Conservation (phyloP, 23 red algal genomes). For the Gracilaria domingensis region DNA sequence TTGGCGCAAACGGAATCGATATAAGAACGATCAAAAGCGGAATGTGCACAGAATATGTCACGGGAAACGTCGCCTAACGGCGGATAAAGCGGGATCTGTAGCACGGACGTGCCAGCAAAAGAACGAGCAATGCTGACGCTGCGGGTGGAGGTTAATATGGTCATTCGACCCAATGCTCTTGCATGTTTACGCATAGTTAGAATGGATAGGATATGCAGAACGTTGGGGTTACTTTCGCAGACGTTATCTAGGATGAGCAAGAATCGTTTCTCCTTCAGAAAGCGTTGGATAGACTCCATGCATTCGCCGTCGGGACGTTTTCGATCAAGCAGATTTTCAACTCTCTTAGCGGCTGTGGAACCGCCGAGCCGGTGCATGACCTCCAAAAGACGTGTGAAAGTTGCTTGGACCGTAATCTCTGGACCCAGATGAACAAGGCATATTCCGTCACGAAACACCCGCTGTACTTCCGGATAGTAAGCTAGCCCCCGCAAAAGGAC, state of each 20-base stretch:
- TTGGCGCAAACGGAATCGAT: conserved; percentile 44
- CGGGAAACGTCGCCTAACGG: conserved; percentile 26
- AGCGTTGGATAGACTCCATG: conserved; percentile 38
- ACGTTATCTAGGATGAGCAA: conserved; percentile 63
- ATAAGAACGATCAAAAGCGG: conserved; percentile 29
- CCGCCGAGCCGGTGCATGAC: conserved; percentile 30
- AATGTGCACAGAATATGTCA: conserved; percentile 66
- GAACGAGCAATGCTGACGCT: conserved; percentile 23
- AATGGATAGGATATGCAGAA: conserved; percentile 38
- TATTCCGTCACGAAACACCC: conserved; percentile 52
- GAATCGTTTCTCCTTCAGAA: conserved; percentile 33
- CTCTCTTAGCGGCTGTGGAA: not conserved
- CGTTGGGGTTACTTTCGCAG: conserved; percentile 25
- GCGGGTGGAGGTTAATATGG: conserved; percentile 21
- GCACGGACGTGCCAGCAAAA: conserved; percentile 27
- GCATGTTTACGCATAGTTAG: conserved; percentile 25
- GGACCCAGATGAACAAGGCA: conserved; percentile 36
- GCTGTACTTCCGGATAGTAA: conserved; percentile 11
- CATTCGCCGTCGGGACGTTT: conserved; percentile 12
- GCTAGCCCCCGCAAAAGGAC: conserved; percentile 57
- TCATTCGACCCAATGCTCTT: not conserved
- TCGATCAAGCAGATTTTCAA: conserved; percentile 29
- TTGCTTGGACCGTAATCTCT: not conserved
- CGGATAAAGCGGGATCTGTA: conserved; percentile 13
- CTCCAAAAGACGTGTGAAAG: conserved; percentile 38